Evolutionary conservation across 495 filamentous ascomycete genomes (phyloP).

Genomic region (Podospora comata): DNA sequence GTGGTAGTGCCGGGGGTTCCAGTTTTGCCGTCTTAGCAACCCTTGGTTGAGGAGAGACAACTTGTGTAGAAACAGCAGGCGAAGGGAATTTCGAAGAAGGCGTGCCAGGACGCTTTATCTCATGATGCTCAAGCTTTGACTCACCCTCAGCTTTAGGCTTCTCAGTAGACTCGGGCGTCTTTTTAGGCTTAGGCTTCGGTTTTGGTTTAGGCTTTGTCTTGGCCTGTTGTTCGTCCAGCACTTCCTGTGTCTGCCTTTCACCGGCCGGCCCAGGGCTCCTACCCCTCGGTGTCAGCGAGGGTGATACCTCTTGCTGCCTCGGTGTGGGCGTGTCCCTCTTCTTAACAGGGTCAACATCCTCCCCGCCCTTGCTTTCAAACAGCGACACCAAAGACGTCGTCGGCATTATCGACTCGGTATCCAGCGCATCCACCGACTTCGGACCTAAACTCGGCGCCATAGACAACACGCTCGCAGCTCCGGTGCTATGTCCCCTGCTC

Average conservation of each 20-base stretch:
- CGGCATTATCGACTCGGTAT: conserved; percentile 52
- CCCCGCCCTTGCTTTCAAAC: conserved; percentile 50
- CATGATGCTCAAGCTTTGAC: neutral
- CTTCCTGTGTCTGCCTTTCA: neutral
- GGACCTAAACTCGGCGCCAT: conserved; percentile 29
- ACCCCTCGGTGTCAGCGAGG: conserved; percentile 24
- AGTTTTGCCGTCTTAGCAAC: conserved; percentile 21
- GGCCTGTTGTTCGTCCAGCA: conserved; percentile 12
- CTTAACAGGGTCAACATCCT: conserved; percentile 40
- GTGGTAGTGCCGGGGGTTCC: conserved; percentile 21
- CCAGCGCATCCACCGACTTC: conserved; percentile 28
- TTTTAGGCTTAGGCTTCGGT: neutral
- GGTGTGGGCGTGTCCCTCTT: conserved; percentile 22
- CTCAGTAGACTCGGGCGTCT: neutral
- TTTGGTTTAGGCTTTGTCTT: conserved; percentile 23
- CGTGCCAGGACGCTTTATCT: conserved; percentile 8
- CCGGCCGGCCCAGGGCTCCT: conserved; percentile 15
- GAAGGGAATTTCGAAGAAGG: conserved; percentile 2
- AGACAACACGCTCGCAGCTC: conserved; percentile 26
- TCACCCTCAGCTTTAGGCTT: neutral
- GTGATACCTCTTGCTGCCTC: conserved; percentile 6
- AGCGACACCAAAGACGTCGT: conserved; percentile 59
- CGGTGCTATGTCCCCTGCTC: conserved; percentile 26
- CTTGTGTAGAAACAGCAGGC: conserved; percentile 8
- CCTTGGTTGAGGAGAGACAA: conserved; percentile 25